Conservation (phyloP, 768 basidiomycete species). For the Lactarius sanguifluus region DNA sequence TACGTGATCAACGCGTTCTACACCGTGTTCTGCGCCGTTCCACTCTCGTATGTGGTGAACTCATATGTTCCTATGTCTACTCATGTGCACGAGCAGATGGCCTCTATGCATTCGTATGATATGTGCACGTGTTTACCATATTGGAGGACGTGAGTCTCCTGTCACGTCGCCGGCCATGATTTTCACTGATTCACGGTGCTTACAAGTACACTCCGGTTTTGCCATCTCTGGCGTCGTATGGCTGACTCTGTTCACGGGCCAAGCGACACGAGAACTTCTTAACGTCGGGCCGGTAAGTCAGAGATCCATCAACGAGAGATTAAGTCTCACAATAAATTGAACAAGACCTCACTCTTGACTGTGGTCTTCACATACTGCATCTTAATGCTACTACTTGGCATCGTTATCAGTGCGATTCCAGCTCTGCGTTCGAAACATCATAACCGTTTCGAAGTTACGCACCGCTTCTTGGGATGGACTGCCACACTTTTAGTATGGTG, state of each 20-base stretch:
- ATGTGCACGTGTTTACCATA: constrained; percentile 57
- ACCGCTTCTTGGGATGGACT: constrained; percentile 59
- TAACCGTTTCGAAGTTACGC: constrained; percentile 54
- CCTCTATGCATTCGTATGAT: constrained; percentile 53
- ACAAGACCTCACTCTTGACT: constrained; percentile 47
- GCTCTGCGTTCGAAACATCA: constrained; percentile 47
- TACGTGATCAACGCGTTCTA: constrained; percentile 61
- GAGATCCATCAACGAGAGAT: constrained; percentile 29
- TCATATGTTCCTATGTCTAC: constrained; percentile 10
- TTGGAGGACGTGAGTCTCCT: constrained; percentile 45
- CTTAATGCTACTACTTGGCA: constrained; percentile 46
- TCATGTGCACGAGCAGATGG: constrained; percentile 42
- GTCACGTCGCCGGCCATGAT: background rate
- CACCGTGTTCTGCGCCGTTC: constrained; percentile 50
- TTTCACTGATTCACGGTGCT: background rate
- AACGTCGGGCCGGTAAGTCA: constrained; percentile 39
- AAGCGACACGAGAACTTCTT: constrained; percentile 51
- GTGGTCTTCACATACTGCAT: constrained; percentile 53
- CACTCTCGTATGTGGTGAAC: constrained; percentile 44
- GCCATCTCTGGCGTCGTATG: constrained; percentile 55
- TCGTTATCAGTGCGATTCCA: constrained; percentile 54
- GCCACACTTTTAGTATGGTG: constrained; percentile 53
- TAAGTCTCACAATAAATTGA: constrained; percentile 28
- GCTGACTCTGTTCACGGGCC: constrained; percentile 50
- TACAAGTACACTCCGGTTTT: constrained; percentile 52